Percentiles rank a stretch among this genome's conserved stretches.
Conservation (phyloP, 495 filamentous ascomycete species). For the Hypoxylon lenormandii region DNA sequence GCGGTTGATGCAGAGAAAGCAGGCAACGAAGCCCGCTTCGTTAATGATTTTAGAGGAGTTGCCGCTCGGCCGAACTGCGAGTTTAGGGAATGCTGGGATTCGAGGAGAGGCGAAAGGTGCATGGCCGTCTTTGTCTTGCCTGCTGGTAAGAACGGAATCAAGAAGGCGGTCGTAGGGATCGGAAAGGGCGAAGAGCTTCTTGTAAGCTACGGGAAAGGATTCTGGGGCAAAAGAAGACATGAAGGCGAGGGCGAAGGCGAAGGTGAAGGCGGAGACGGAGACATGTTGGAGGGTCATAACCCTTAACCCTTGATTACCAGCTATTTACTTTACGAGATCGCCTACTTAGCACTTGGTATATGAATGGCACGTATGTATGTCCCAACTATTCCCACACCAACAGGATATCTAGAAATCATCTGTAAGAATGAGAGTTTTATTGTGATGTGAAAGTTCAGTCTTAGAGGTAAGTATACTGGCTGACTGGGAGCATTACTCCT, state of each 20-base stretch:
- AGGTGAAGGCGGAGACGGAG: slow-evolving; percentile 54
- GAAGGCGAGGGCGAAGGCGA: slow-evolving; percentile 54
- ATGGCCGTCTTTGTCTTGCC: slow-evolving; percentile 73
- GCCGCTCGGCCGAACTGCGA: slow-evolving; percentile 68
- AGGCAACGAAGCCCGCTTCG: slow-evolving; percentile 78
- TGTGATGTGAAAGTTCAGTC: no score
- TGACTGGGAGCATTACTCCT: no score
- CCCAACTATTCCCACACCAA: no score
- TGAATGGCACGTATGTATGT: no score
- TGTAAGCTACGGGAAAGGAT: slow-evolving; percentile 75
- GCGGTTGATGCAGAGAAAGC: slow-evolving; percentile 71
- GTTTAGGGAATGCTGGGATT: slow-evolving; percentile 68
- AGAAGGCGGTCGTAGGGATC: slow-evolving; percentile 61
- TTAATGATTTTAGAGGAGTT: slow-evolving; percentile 80
- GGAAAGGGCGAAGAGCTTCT: slow-evolving; percentile 71
- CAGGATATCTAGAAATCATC: no score
- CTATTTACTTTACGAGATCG: no score
- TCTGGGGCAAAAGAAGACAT: slow-evolving; percentile 64
- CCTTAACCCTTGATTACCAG: no score
- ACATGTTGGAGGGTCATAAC: not conserved
- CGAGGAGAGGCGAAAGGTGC: slow-evolving; percentile 59
- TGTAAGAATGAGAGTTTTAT: no score
- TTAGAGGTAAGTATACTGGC: no score
- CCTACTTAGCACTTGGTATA: no score
- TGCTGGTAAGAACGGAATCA: slow-evolving; percentile 65